Conservation (phyloP, 805 yeast species). For the Tetrapisispora phaffii region DNA sequence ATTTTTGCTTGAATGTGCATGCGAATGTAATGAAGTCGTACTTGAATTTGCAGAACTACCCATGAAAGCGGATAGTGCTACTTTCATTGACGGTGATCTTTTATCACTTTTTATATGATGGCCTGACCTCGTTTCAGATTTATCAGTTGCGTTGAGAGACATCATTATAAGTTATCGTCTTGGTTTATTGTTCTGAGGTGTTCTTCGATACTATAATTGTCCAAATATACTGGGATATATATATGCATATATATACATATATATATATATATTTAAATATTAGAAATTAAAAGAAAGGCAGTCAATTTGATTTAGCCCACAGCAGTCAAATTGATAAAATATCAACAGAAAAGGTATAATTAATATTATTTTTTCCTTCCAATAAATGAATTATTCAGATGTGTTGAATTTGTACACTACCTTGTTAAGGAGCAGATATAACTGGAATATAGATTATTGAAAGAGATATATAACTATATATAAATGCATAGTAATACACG, state of each 20-base stretch:
- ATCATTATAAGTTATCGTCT: too few relatives aligned
- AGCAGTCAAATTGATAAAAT: too few relatives aligned
- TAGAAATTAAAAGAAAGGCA: background rate
- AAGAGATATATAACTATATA: too few relatives aligned
- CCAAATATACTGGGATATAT: background rate
- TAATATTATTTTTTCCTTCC: too few relatives aligned
- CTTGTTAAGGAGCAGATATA: too few relatives aligned
- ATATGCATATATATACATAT: background rate
- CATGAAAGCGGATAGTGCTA: background rate
- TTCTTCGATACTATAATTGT: too few relatives aligned
- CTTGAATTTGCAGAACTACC: constrained; percentile 1
- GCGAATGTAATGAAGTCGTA: background rate
- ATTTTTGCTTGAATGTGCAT: background rate
- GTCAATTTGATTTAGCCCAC: background rate
- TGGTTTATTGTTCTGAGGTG: too few relatives aligned
- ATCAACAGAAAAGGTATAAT: too few relatives aligned
- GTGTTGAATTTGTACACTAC: too few relatives aligned
- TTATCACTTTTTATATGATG: background rate
- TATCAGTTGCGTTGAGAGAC: background rate
- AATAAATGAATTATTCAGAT: too few relatives aligned
- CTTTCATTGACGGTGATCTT: constrained; percentile 2
- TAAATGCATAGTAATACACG: too few relatives aligned
- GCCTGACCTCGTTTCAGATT: background rate
- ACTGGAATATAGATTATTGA: too few relatives aligned
- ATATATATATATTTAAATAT: background rate